Percentiles rank a stretch among this genome's conserved stretches.
Conservation (phyloP, 805 yeast genomes). For the Ogataea thermomethanolica region DNA sequence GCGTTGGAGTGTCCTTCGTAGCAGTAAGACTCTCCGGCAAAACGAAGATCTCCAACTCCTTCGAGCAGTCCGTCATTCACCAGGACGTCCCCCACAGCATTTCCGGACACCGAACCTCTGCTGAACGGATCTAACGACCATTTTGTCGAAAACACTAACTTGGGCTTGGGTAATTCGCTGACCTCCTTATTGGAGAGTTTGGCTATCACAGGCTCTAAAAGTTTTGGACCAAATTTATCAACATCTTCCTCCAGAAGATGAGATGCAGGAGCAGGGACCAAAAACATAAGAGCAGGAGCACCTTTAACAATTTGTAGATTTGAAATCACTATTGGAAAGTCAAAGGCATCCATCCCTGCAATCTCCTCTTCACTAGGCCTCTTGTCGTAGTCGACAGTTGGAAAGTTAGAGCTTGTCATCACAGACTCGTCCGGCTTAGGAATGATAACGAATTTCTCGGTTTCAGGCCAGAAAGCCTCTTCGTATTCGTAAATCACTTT, state of each 20-base stretch:
- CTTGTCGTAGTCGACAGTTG: constrained; percentile 17
- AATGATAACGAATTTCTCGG: constrained; percentile 29
- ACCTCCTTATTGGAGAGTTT: constrained; percentile 23
- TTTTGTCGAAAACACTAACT: constrained; percentile 29
- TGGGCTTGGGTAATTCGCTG: constrained; percentile 26
- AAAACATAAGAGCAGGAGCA: constrained; percentile 39
- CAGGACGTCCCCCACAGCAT: constrained; percentile 40
- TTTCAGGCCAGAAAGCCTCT: constrained; percentile 40
- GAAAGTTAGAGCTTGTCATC: constrained; percentile 3
- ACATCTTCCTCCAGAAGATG: constrained; percentile 42
- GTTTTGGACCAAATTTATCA: constrained; percentile 37
- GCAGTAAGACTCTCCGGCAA: constrained; percentile 55
- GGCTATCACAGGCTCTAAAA: constrained; percentile 40
- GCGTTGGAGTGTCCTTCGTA: constrained; percentile 52
- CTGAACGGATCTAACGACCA: constrained; percentile 51
- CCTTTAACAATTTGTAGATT: constrained; percentile 26
- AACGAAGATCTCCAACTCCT: constrained; percentile 39
- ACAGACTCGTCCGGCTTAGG: constrained; percentile 26
- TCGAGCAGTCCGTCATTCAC: constrained; percentile 29
- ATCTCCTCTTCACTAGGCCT: constrained; percentile 5
- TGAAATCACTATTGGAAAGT: constrained; percentile 29
- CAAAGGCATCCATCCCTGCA: constrained; percentile 22
- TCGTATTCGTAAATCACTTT: constrained; percentile 47
- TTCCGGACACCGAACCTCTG: constrained; percentile 47
- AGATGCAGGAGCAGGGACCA: constrained; percentile 48